phyloP scores from a whole-genome alignment of 1,139 yeast genomes.

The Pichia sp. region DNA sequence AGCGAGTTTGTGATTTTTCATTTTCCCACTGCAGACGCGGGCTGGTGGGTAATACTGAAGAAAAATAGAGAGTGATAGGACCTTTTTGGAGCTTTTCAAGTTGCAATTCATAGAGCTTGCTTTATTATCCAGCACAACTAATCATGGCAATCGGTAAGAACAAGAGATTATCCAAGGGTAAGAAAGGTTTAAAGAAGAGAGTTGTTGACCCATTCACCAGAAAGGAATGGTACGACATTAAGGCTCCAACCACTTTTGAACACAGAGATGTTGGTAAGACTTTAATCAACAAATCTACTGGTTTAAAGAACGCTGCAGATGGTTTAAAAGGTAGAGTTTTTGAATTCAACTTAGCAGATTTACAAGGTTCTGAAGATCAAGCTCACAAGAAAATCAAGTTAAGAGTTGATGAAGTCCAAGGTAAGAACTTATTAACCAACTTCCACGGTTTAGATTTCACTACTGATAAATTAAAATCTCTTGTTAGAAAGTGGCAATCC shows the following conservation, averaged over 20 bases:
- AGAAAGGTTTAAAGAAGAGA: constrained; percentile 94
- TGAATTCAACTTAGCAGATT: constrained; percentile 81
- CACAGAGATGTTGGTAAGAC: constrained; percentile 94
- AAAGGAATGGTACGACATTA: constrained; percentile 90
- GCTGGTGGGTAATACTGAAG: constrained; percentile 3
- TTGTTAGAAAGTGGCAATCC: constrained; percentile 92
- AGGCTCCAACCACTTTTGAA: constrained; percentile 92
- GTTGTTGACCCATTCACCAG: constrained; percentile 93
- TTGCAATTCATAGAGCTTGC: constrained; percentile 1
- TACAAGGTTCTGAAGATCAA: constrained; percentile 90
- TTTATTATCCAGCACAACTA: constrained; percentile 15
- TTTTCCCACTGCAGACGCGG: not conserved
- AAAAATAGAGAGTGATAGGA: constrained; percentile 6
- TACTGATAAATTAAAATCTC: constrained; percentile 81
- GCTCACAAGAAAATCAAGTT: constrained; percentile 83
- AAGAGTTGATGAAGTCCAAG: constrained; percentile 91
- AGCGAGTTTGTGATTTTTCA: not conserved
- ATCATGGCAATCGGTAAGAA: constrained; percentile 93
- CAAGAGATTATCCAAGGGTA: constrained; percentile 93
- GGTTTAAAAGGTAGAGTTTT: constrained; percentile 87
- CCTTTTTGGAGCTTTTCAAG: not conserved
- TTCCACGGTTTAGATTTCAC: constrained; percentile 94
- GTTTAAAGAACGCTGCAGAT: constrained; percentile 89
- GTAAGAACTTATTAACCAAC: constrained; percentile 87
- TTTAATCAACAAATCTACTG: constrained; percentile 86